Conservation (phyloP, 306 rosid species). For the Lagenaria siceraria region DNA sequence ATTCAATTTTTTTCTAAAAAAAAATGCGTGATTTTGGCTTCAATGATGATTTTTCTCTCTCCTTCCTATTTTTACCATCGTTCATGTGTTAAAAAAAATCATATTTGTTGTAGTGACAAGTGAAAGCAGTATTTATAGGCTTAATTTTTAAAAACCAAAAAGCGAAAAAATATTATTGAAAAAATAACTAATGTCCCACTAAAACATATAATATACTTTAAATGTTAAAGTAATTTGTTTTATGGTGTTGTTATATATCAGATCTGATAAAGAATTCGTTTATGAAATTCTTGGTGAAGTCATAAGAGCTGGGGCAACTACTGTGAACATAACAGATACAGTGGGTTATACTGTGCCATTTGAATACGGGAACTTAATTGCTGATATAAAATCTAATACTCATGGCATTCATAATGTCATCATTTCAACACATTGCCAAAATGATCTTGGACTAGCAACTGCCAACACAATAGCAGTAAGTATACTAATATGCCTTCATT, state of each 20-base stretch:
- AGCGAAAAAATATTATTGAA: no score
- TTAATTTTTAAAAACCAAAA: no score
- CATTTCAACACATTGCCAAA: conserved; percentile 91
- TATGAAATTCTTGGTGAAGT: conserved; percentile 83
- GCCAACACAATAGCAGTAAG: conserved; percentile 77
- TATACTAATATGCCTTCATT: background rate
- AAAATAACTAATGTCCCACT: no score
- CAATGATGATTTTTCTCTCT: no score
- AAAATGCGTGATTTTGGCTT: no score
- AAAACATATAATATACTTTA: no score
- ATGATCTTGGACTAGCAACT: conserved; percentile 90
- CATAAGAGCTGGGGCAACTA: conserved; percentile 87
- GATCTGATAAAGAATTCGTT: conserved; percentile 78
- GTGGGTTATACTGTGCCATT: conserved; percentile 60
- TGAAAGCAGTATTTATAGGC: no score
- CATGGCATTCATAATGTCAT: conserved; percentile 70
- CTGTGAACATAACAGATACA: conserved; percentile 89
- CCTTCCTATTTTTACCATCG: no score
- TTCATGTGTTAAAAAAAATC: no score
- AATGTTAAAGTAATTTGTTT: no score
- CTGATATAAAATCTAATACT: conserved; percentile 79
- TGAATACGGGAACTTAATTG: conserved; percentile 63
- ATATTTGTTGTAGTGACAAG: no score
- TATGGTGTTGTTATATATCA: conserved; percentile 19
- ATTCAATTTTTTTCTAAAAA: no score